Evolutionary conservation across 179 eudicot genomes (phyloP).

Genomic region (Heliamphora ciliata): DNA sequence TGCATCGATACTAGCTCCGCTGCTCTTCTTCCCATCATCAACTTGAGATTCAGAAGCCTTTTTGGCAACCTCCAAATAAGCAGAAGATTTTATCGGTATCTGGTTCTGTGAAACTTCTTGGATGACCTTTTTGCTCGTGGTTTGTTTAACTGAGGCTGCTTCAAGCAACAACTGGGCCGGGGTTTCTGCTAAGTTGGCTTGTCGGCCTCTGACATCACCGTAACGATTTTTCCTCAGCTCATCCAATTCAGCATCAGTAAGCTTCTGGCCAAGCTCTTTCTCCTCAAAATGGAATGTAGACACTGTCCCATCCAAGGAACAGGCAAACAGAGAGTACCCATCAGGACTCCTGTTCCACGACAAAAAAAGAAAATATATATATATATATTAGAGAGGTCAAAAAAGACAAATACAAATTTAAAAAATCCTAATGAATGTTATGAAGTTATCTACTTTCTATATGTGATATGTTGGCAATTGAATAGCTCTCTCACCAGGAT

Average conservation of each 20-base stretch:
- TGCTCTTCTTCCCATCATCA: constrained; percentile 53
- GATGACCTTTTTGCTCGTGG: constrained; percentile 40
- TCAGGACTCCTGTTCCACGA: constrained; percentile 83
- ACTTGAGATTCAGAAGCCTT: constrained; percentile 41
- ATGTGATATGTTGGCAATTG: not conserved
- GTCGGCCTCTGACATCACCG: constrained; percentile 92
- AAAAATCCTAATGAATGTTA: not conserved
- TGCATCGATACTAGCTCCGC: constrained; percentile 37
- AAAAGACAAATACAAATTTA: not conserved
- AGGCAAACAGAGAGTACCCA: constrained; percentile 93
- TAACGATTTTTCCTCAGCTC: constrained; percentile 80
- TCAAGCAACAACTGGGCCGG: constrained; percentile 91
- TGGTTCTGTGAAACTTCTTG: constrained; percentile 34
- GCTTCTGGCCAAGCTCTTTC: constrained; percentile 77
- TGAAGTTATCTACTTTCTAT: not conserved
- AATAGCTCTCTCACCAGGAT: constrained; percentile 51
- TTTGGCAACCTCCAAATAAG: constrained; percentile 29
- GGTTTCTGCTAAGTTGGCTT: constrained; percentile 84
- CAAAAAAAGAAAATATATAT: constrained; percentile 13
- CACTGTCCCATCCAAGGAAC: constrained; percentile 92
- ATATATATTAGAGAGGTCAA: not conserved
- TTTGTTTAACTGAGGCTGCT: constrained; percentile 81
- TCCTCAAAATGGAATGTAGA: constrained; percentile 87
- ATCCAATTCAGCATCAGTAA: constrained; percentile 67
- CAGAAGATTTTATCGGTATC: constrained; percentile 37